Evolutionary conservation across 345 rosid species (phyloP).

Genomic region (Kernera saxatilis): DNA sequence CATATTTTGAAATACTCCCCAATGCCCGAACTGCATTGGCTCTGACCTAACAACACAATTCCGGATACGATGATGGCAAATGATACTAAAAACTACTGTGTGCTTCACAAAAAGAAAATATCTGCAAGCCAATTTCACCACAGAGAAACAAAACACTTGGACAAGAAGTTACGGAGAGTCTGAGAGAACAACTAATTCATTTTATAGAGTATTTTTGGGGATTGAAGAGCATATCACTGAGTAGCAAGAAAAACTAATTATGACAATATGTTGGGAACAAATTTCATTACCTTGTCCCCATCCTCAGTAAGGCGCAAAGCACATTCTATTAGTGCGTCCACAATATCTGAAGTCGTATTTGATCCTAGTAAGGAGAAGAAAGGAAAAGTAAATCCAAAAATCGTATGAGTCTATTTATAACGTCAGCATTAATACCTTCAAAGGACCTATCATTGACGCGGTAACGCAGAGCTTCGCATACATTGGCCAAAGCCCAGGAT

Average conservation of each 20-base stretch:
- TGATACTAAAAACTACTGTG: not conserved
- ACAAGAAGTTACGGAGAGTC: not conserved
- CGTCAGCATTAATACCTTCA: conserved; percentile 18
- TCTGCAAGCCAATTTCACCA: not conserved
- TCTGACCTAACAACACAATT: conserved; percentile 42
- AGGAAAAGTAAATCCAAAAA: not conserved
- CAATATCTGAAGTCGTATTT: conserved; percentile 22
- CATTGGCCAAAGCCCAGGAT: conserved; percentile 94
- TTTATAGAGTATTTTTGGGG: not conserved
- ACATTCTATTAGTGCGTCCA: conserved; percentile 50
- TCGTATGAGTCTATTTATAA: not conserved
- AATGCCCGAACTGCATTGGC: conserved; percentile 93
- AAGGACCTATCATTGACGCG: conserved; percentile 41
- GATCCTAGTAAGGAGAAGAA: conserved; percentile 34
- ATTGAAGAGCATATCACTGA: not conserved
- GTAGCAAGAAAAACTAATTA: not conserved
- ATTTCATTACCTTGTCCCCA: conserved; percentile 78
- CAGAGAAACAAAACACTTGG: conserved; percentile 1
- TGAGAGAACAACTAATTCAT: not conserved
- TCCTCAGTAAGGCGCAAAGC: conserved; percentile 75
- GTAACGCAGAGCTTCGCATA: conserved; percentile 71
- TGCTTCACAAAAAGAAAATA: not conserved
- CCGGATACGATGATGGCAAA: conserved; percentile 3
- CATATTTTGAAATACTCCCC: conserved; percentile 72
- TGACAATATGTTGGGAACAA: not conserved